A percentile compares a stretch with the other conserved stretches of the same genome.
These are phyloP conservation scores for Aspergillus sp. DNA, from an alignment of 2,329 filamentous ascomycete genomes.

Conservation along the genomic window DNA sequence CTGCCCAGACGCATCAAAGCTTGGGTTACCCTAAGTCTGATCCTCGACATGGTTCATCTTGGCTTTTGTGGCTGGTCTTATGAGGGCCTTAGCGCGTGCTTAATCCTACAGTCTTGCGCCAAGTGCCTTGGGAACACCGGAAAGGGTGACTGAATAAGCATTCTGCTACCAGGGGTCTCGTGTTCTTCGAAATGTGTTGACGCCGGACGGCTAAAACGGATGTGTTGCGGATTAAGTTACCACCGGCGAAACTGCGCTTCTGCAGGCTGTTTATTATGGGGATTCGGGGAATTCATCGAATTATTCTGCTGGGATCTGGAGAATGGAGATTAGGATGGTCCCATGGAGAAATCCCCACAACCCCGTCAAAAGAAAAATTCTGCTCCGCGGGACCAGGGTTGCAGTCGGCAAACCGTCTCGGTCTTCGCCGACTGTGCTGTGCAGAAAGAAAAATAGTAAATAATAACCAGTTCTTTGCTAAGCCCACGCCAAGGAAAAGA, in stretches of 20 bases:
- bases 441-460: not conserved
- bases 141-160: not conserved
- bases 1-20: too few species aligned
- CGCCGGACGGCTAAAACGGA: not conserved
- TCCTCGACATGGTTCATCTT: constrained; percentile 7
- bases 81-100: constrained; percentile 8
- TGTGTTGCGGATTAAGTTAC: not conserved
- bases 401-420: constrained; percentile 1
- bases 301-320: not conserved
- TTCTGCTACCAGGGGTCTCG: not conserved
- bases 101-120: constrained; percentile 1
- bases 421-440: not conserved
- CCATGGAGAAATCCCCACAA: constrained; percentile 11
- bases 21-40: not conserved
- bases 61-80: constrained; percentile 9
- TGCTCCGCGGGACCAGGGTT: not conserved
- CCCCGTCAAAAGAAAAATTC: constrained; percentile 1
- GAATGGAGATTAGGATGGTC: constrained; percentile 4
- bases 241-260: not conserved
- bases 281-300: not conserved
- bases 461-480: not conserved
- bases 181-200: too few species aligned
- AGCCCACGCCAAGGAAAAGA: not conserved
- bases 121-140: not conserved
- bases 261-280: not conserved